A percentile compares a stretch with the other conserved stretches of the same genome.
Conservation (phyloP, 345 rosid species). For the Eucalyptus sp. region DNA sequence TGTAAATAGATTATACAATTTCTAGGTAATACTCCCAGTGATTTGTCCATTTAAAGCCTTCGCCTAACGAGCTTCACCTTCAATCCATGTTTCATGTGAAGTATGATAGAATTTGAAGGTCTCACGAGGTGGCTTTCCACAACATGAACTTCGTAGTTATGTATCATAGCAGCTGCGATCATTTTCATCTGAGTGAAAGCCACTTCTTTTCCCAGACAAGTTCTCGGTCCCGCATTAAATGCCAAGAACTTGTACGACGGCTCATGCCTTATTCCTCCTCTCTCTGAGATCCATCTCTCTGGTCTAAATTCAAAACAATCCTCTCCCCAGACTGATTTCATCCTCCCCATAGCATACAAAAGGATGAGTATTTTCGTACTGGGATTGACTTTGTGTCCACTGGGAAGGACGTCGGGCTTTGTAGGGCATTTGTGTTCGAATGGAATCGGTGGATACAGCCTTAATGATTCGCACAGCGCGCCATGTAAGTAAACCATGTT, state of each 20-base stretch:
- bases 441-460: conserved; percentile 24
- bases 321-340: conserved; percentile 19
- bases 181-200: conserved; percentile 47
- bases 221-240: conserved; percentile 59
- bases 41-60: not conserved
- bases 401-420: conserved; percentile 15
- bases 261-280: conserved; percentile 13
- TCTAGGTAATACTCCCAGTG: not conserved
- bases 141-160: conserved; percentile 21
- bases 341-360: conserved; percentile 18
- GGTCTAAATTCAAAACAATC: conserved; percentile 27
- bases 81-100: conserved; percentile 39
- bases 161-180: conserved; percentile 22
- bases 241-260: conserved; percentile 51
- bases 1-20: not conserved
- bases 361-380: not conserved
- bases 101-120: conserved; percentile 21
- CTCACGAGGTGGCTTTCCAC: conserved; percentile 20
- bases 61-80: conserved; percentile 18
- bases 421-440: conserved; percentile 8
- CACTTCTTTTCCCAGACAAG: conserved; percentile 49
- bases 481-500: conserved; percentile 24
- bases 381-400: conserved; percentile 14
- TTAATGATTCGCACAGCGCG: conserved; percentile 14
- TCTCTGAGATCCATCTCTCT: conserved; percentile 19